Percentiles rank a stretch among this genome's conserved stretches.
Conservation (phyloP, 2,329 filamentous ascomycete genomes). For the Colletotrichum abscissum region DNA sequence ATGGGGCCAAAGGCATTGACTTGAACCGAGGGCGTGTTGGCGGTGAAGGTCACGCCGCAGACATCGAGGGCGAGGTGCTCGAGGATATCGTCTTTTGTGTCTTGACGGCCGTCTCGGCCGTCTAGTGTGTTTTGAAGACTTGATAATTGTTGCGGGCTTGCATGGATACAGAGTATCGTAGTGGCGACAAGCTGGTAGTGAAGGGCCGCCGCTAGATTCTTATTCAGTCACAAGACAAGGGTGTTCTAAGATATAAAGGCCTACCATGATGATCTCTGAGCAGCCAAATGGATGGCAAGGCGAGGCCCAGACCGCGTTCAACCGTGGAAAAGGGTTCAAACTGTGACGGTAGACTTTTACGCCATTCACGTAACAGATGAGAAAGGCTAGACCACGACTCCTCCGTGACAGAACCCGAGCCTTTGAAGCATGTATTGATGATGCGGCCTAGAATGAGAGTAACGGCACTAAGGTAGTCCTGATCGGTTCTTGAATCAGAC, state of each 20-base stretch:
- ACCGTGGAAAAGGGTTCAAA: slow-evolving; percentile 46
- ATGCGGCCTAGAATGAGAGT: slow-evolving; percentile 55
- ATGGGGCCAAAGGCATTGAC: slow-evolving; percentile 62
- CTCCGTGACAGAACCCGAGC: neutral
- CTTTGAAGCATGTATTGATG: slow-evolving; percentile 52
- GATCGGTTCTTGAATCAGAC: slow-evolving; percentile 38
- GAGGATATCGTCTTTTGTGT: slow-evolving; percentile 41
- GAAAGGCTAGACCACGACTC: slow-evolving; percentile 39
- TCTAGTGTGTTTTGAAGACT: slow-evolving; percentile 4
- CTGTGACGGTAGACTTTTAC: slow-evolving; percentile 42
- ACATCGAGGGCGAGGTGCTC: slow-evolving; percentile 50
- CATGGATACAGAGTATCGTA: slow-evolving; percentile 43
- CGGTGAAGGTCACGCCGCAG: slow-evolving; percentile 57
- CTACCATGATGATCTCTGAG: slow-evolving; percentile 56
- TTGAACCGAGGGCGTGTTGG: slow-evolving; percentile 53
- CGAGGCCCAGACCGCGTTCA: slow-evolving; percentile 14
- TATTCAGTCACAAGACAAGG: neutral
- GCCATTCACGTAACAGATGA: slow-evolving; percentile 45
- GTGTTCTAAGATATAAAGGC: neutral
- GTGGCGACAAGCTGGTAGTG: slow-evolving; percentile 55
- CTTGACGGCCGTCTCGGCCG: no score
- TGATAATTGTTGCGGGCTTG: slow-evolving; percentile 26
- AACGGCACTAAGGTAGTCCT: slow-evolving; percentile 52
- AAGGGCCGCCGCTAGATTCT: slow-evolving; percentile 49
- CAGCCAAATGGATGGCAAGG: slow-evolving; percentile 53